Evolutionary conservation across 1,139 yeast species (phyloP), one percentile per base, ranked within the genome.

Genomic region (Diutina sp.): DNA sequence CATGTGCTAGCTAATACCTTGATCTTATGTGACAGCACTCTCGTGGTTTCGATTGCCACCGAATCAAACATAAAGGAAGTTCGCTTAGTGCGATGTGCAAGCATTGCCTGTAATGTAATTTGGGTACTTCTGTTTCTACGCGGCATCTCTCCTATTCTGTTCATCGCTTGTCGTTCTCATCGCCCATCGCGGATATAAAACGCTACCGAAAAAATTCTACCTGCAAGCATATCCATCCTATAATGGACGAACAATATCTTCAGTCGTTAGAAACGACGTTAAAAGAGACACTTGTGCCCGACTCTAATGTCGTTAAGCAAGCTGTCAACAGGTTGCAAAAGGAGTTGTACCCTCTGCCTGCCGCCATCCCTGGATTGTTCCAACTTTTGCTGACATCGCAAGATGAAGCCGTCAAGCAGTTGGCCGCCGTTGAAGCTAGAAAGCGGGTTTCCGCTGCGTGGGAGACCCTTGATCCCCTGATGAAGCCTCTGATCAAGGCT

Each of bases 391-490:
- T 87, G 70, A 77, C 78, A 62, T 81, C 84, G 61, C 73, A 76
- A 50, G 83, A 82, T 62, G 82, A 78, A 59, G 83, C 84, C 64
- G 69, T 87, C 63, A 82, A 80, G 67, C 97, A 90, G 71, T 78
- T 93, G 62, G 96, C 98, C 18, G 96, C 97, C 60, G 97, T 93
- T 59, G 99, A 93, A 72, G 91, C 91, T 52, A 84, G 97, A 73
- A 93, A 95, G 71, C 80, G 87, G 67, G 83, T 90, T 55, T 66
- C 79, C 56, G 76, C 79, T 61, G 84, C 83, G 66, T 93, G 99
- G 99, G 82, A 76, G 48, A 62, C 68, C 38, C 67, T 82, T 56
- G 86, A 84, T 63, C 80, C 71, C 30, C 64, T 76, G 8, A 67
- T 81, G 58, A 83, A 84, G 70, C 74, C 78, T 52, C 76, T 77